Conservation (phyloP, 345 rosid species). For the Draba incana region DNA sequence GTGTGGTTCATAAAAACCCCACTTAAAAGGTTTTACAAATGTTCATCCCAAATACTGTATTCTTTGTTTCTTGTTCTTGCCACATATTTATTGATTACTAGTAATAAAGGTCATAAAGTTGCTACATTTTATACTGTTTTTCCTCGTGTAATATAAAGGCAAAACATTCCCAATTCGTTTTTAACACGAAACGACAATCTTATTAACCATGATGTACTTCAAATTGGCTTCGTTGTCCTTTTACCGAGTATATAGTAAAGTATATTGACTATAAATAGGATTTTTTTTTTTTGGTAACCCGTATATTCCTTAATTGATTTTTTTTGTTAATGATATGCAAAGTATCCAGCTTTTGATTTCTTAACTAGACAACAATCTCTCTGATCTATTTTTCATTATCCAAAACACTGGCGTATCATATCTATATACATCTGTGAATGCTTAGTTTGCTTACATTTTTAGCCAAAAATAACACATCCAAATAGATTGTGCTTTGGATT, state of each 20-base stretch:
- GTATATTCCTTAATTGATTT: neutral
- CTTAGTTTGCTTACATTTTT: neutral
- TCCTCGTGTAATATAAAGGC: no score
- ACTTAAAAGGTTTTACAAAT: neutral
- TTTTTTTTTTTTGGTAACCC: neutral
- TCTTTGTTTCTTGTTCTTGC: slow-evolving; percentile 7
- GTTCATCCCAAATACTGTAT: slow-evolving; percentile 18
- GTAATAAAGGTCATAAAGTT: slow-evolving; percentile 30
- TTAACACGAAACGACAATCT: slow-evolving; percentile 3
- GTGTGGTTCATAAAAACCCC: slow-evolving; percentile 19
- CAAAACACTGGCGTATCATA: neutral
- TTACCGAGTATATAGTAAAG: no score
- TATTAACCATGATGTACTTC: slow-evolving; percentile 1
- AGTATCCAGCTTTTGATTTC: neutral
- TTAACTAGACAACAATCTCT: neutral
- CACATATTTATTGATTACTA: slow-evolving; percentile 27
- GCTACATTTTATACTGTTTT: neutral
- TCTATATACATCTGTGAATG: neutral
- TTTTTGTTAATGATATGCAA: neutral
- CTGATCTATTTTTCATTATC: neutral
- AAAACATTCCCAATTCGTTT: no score
- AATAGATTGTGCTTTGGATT: neutral
- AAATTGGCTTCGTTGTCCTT: no score
- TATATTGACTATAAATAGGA: no score
- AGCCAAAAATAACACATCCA: slow-evolving; percentile 10